phyloP scores from a whole-genome alignment of 2,329 filamentous ascomycete species.

The Phyllosticta paracitricarpa region DNA sequence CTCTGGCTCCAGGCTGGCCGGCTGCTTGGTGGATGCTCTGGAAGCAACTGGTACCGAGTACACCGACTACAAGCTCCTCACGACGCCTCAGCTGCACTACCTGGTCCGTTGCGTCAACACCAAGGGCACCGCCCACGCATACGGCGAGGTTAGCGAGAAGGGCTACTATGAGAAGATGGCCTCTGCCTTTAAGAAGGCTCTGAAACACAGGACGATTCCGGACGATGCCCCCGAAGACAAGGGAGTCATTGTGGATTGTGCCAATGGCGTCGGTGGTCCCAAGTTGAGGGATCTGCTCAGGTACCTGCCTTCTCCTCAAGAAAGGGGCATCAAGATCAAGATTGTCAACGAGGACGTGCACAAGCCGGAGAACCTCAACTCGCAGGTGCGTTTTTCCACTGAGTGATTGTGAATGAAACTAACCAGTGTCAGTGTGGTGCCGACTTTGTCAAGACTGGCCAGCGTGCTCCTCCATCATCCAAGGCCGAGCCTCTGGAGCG shows the following conservation, averaged over 20 bases:
- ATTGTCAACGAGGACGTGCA: slow-evolving; percentile 90
- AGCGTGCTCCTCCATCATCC: slow-evolving; percentile 75
- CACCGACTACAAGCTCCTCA: slow-evolving; percentile 82
- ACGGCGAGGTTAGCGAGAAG: slow-evolving; percentile 77
- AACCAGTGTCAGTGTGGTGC: slow-evolving; percentile 61
- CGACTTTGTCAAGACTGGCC: slow-evolving; percentile 95
- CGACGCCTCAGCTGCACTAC: slow-evolving; percentile 97
- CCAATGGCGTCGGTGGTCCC: slow-evolving; percentile 91
- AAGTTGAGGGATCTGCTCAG: slow-evolving; percentile 83
- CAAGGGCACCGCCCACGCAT: slow-evolving; percentile 72
- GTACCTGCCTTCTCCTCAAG: slow-evolving; percentile 56
- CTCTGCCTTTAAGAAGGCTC: slow-evolving; percentile 72
- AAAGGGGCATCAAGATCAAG: slow-evolving; percentile 67
- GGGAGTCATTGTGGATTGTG: slow-evolving; percentile 77
- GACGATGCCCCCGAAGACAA: slow-evolving; percentile 39
- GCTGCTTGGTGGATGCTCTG: slow-evolving; percentile 69
- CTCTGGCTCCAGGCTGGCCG: slow-evolving; percentile 74
- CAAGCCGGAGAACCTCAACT: slow-evolving; percentile 79
- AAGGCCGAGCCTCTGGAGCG: slow-evolving; percentile 67
- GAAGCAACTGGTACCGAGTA: slow-evolving; percentile 64
- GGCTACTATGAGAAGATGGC: slow-evolving; percentile 94
- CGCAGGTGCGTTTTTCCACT: slow-evolving; percentile 51
- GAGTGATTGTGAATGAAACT: not conserved
- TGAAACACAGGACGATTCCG: slow-evolving; percentile 54
- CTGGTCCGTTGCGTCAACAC: slow-evolving; percentile 92